Conservation (phyloP, 129 eudicot genomes). For the Glebionis coronaria region DNA sequence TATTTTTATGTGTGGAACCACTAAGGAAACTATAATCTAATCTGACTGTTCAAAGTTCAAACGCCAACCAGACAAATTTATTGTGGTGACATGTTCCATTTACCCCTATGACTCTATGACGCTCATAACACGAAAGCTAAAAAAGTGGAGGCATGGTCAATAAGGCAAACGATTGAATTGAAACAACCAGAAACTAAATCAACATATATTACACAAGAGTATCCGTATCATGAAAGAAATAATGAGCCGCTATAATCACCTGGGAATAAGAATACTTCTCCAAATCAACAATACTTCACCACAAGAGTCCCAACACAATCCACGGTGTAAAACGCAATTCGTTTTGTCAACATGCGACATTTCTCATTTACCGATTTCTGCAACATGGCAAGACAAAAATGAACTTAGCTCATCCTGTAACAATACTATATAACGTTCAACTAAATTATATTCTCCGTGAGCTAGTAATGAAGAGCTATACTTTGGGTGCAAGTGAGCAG, state of each 20-base stretch:
- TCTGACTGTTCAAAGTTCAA: neutral
- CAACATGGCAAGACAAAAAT: slow-evolving; percentile 18
- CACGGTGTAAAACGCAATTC: slow-evolving; percentile 82
- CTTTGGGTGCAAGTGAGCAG: slow-evolving; percentile 76
- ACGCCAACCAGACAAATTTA: neutral
- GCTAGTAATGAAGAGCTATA: slow-evolving; percentile 21
- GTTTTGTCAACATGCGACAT: slow-evolving; percentile 75
- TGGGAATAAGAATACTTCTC: slow-evolving; percentile 63
- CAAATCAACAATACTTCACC: slow-evolving; percentile 96
- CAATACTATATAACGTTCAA: neutral
- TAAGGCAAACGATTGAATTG: too few species aligned
- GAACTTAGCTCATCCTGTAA: neutral
- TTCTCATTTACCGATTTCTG: slow-evolving; percentile 87
- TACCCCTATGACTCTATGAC: neutral
- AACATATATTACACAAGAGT: neutral
- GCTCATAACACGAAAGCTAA: neutral
- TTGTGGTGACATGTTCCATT: neutral
- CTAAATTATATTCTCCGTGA: neutral
- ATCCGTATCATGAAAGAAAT: neutral
- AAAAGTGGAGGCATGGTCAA: neutral
- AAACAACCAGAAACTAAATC: neutral
- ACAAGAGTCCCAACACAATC: slow-evolving; percentile 90
- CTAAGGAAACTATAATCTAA: neutral
- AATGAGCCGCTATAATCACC: slow-evolving; percentile 38
- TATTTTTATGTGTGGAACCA: neutral